A percentile compares a stretch with the other conserved stretches of the same genome.
These are phyloP conservation scores for Ceratocystis alfenasii DNA, from an alignment of 2,329 filamentous ascomycete genomes.

Conservation along the genomic window DNA sequence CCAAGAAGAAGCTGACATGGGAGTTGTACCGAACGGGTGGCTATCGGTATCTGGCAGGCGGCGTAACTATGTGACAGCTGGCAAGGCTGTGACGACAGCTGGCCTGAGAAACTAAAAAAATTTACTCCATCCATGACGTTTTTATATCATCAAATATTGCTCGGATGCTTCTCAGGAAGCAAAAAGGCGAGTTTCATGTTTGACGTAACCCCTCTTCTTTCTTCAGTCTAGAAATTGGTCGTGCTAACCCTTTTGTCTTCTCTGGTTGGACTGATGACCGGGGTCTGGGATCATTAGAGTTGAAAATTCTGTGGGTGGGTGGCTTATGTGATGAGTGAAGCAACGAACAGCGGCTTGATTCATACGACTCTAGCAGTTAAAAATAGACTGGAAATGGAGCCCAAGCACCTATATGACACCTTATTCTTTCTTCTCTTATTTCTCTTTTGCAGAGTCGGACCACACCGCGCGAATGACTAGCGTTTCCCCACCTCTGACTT, in stretches of 20 bases:
- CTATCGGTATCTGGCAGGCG: background rate
- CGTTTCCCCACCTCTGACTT: background rate
- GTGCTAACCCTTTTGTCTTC: no score
- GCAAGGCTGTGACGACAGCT: background rate
- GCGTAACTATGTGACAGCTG: background rate
- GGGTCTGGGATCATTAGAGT: slow-evolving; percentile 6
- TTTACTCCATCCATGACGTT: background rate
- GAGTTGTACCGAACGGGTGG: background rate
- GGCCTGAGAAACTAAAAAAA: background rate
- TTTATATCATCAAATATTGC: background rate
- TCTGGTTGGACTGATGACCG: background rate
- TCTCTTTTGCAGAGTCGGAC: background rate
- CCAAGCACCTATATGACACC: no score
- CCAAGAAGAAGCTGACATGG: background rate
- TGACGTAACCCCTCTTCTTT: background rate
- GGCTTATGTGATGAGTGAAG: background rate
- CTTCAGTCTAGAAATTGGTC: background rate
- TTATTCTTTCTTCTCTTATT: no score
- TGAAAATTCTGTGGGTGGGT: background rate
- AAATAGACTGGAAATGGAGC: no score
- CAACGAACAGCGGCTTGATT: no score
- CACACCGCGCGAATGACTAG: background rate
- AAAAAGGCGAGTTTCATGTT: slow-evolving; percentile 4
- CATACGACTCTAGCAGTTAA: no score
- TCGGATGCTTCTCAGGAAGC: slow-evolving; percentile 4